Evolutionary conservation across 768 basidiomycete genomes (phyloP).

Genomic region (Termitomyces sp.): DNA sequence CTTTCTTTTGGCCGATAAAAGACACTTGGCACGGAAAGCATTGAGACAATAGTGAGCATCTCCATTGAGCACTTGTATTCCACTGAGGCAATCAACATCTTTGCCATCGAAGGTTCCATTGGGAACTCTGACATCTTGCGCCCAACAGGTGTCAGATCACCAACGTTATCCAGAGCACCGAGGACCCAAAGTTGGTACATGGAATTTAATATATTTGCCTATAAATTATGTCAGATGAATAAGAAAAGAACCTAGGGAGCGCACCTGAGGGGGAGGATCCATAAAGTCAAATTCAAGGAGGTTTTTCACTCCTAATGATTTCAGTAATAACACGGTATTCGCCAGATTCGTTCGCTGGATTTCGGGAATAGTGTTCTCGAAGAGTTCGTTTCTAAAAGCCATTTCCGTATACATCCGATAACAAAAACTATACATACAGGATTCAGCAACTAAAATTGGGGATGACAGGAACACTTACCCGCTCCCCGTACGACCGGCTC

Average conservation of each 20-base stretch:
- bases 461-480: slow-evolving; percentile 44
- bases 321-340: slow-evolving; percentile 91
- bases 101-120: slow-evolving; percentile 98
- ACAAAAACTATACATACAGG: slow-evolving; percentile 59
- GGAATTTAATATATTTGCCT: slow-evolving; percentile 97
- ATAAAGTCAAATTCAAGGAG: slow-evolving; percentile 98
- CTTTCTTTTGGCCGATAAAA: slow-evolving; percentile 97
- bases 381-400: slow-evolving; percentile 94
- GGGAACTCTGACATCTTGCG: slow-evolving; percentile 99
- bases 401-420: slow-evolving; percentile 97
- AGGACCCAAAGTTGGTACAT: slow-evolving; percentile 99
- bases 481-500: slow-evolving; percentile 93
- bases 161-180: slow-evolving; percentile 93
- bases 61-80: slow-evolving; percentile 91
- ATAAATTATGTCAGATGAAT: neutral
- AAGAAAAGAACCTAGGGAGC: slow-evolving; percentile 1
- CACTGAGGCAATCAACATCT: slow-evolving; percentile 95
- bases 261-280: slow-evolving; percentile 99
- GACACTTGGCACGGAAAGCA: slow-evolving; percentile 96
- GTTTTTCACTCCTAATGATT: slow-evolving; percentile 96
- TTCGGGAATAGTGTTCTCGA: slow-evolving; percentile 94
- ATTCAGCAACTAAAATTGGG: neutral
- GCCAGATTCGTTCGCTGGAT: slow-evolving; percentile 98
- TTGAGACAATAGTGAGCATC: slow-evolving; percentile 98
- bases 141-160: slow-evolving; percentile 89